phyloP scores from a whole-genome alignment of 495 filamentous ascomycete species.

The Lasiosphaeriaceae sp. region DNA sequence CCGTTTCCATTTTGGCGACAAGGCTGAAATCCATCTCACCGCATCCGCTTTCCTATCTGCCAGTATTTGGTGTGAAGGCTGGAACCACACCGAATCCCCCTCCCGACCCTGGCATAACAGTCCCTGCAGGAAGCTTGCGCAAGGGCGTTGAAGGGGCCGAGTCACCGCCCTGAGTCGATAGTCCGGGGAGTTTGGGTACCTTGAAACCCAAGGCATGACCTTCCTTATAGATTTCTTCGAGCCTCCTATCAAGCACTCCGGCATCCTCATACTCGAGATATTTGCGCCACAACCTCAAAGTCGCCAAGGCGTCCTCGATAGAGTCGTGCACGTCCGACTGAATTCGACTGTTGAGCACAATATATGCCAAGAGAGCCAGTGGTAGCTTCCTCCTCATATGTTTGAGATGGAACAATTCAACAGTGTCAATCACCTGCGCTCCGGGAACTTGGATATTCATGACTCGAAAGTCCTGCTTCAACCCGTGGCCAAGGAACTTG shows the following conservation, averaged over 20 bases:
- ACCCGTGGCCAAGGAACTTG: slow-evolving; percentile 87
- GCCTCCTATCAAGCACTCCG: slow-evolving; percentile 70
- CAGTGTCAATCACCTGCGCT: slow-evolving; percentile 87
- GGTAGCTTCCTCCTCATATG: slow-evolving; percentile 69
- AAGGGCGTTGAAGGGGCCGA: slow-evolving; percentile 10
- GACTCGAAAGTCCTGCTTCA: slow-evolving; percentile 91
- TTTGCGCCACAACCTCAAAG: slow-evolving; percentile 83
- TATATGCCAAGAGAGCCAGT: slow-evolving; percentile 83
- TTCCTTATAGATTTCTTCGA: slow-evolving; percentile 76
- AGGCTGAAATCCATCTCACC: too few species aligned
- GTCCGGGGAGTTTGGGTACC: too few species aligned
- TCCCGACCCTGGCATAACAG: background rate
- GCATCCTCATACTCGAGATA: slow-evolving; percentile 84
- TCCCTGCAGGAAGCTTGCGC: background rate
- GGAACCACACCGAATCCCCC: background rate
- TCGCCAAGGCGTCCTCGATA: slow-evolving; percentile 89
- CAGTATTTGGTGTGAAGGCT: background rate
- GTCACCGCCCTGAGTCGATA: slow-evolving; percentile 44
- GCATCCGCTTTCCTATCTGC: too few species aligned
- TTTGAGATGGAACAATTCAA: slow-evolving; percentile 76
- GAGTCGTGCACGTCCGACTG: slow-evolving; percentile 87
- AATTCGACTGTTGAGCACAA: slow-evolving; percentile 83
- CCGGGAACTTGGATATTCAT: slow-evolving; percentile 97
- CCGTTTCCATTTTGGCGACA: too few species aligned
- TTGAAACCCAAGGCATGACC: too few species aligned